Evolutionary conservation across 257 asterid species (phyloP), one percentile per base, ranked within the genome.

Genomic region (Linderniella brevidens): DNA sequence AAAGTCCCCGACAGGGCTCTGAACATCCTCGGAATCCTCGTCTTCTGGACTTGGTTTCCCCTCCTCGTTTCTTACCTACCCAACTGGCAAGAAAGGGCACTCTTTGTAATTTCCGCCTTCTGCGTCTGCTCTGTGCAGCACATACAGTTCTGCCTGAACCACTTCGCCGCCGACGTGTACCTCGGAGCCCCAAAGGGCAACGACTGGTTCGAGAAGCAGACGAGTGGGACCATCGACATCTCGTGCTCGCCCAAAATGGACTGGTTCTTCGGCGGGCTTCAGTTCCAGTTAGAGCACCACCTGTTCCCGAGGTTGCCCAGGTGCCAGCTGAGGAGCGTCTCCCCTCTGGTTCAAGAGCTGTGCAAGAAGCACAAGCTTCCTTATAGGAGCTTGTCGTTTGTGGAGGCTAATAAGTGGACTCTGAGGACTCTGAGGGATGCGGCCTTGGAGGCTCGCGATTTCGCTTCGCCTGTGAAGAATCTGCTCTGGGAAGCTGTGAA

Each of bases 21-120:
- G 15, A 83, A 88, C 82, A 65, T 88, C 11, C 1, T 72, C 9
- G 97, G 97, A 6, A 67, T 78, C 45, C 51, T 70, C 4, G 70
- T 88, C 9, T 88, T 75, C 68, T 87, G 95, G 95, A 74, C 84
- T 0, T 87, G 97, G 97, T 83, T 78, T 48, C 97, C 95, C 9
- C 66, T 80, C 4, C 76, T 83, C 0, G 71, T 88, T 12, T 74
- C 77, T 0, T 57, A 62, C 47, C 53, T 88, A 42, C 97, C 97
- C 0, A 72, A 54, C 41, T 80, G 93, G 95, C 52, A 61, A 0
- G 92, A 83, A 10, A 56, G 95, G 46, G 59, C 70, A 12, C 7
- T 71, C 11, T 83, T 83, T 42, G 93, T 83, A 0, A 16, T 83
- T 46, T 50, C 64, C 0, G 73, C 92, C 68, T 83, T 83, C 25